Evolutionary conservation across 495 filamentous ascomycete genomes (phyloP), one percentile per base, ranked within the genome.

Genomic region (Amphirosellinia nigrospora): DNA sequence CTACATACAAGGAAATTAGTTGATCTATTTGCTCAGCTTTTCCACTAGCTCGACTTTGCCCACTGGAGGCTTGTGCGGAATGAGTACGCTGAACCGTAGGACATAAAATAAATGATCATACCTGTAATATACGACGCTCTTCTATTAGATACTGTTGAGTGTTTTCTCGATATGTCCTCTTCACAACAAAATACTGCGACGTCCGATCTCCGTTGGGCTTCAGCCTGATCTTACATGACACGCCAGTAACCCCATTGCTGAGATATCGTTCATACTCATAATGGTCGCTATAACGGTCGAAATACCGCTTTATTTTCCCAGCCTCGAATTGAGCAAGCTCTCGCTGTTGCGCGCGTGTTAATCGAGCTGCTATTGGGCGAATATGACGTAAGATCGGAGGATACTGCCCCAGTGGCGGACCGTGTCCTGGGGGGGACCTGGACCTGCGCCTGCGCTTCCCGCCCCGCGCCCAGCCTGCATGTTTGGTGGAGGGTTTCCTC

Each of bases 141-240:
- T 16, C 50, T 53, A 23, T 30, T 8, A 53, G 21, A 16, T 16
- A 5, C 11, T 6, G 2, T 6, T 30, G 50, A 23, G 3, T 53
- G 30, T 30, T 16, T 28, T 53, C 50, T 16, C 23, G 23, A 30
- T 13, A 53, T 16, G 55, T 9, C n/a, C 55, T 58, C 55, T 58
- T 58, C 8, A 58, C 30, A 21, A 58, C 55, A 36, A 58, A 58
- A 21, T 0, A 58, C 32, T 34, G 6, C 30, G 55, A 19, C 10
- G 13, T n/a, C 30, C 55, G 2, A 26, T 9, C 30, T 3, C 32
- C 32, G 36, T 0, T 11, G 10, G 4, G n/a, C 21, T 58, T 58
- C 19, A 58, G 16, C 16, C 55, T 58, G 16, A 58, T 21, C 19
- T 58, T 58, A 36, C 55, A 58, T 16, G 55, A 58, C 55, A 58